These are phyloP conservation scores for Papiliotrema fonsecae DNA, from an alignment of 1,284 basidiomycete species.

Conservation along the genomic window DNA sequence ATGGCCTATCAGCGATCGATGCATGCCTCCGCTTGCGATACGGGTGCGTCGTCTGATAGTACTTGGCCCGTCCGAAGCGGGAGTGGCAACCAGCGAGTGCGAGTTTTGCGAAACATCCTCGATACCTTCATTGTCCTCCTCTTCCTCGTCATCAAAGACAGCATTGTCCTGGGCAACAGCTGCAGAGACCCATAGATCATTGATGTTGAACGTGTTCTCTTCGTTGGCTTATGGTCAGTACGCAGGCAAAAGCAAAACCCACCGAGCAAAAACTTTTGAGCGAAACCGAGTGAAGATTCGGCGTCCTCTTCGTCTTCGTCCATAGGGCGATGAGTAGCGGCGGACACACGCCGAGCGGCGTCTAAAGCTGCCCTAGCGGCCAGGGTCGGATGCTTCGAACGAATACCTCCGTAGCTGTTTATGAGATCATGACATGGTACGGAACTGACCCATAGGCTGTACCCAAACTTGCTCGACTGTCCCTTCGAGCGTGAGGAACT, in stretches of 20 bases:
- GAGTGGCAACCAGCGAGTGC: slow-evolving; percentile 18
- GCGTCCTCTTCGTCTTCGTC: slow-evolving; percentile 24
- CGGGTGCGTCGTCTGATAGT: slow-evolving; percentile 1
- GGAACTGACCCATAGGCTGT: slow-evolving; percentile 39
- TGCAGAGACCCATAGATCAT: slow-evolving; percentile 49
- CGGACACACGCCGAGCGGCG: slow-evolving; percentile 41
- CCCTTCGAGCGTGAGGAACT: slow-evolving; percentile 22
- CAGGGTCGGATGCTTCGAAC: slow-evolving; percentile 48
- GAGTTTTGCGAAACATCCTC: slow-evolving; percentile 19
- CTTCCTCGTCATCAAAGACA: slow-evolving; percentile 48
- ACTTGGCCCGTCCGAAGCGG: slow-evolving; percentile 8
- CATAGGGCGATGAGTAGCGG: slow-evolving; percentile 21
- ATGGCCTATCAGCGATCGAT: slow-evolving; percentile 16
- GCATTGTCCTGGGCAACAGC: slow-evolving; percentile 49
- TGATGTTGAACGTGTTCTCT: slow-evolving; percentile 49
- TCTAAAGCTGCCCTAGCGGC: slow-evolving; percentile 45
- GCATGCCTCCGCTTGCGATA: slow-evolving; percentile 6
- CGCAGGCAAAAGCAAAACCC: slow-evolving; percentile 5
- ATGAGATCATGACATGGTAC: slow-evolving; percentile 4
- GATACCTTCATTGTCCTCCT: slow-evolving; percentile 23
- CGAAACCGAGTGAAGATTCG: slow-evolving; percentile 58
- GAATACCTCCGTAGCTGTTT: slow-evolving; percentile 44
- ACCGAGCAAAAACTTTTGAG: slow-evolving; percentile 76
- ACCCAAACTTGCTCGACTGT: slow-evolving; percentile 41
- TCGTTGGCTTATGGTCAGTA: slow-evolving; percentile 41